Percentiles rank a stretch among this genome's conserved stretches.
These are phyloP conservation scores for Aristolochia contorta DNA, from an alignment of 164 flowering plant species.

Conservation along the genomic window DNA sequence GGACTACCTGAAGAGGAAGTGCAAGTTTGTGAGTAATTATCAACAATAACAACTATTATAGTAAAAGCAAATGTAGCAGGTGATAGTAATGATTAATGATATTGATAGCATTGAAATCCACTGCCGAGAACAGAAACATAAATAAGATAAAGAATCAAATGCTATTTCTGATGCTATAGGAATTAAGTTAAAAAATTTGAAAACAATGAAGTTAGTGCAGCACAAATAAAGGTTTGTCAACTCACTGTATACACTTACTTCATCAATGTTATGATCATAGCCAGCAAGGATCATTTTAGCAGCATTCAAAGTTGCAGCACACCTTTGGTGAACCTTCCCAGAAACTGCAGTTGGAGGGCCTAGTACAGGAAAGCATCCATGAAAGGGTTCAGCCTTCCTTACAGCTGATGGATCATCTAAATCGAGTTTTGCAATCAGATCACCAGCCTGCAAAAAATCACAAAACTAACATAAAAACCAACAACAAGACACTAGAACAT, in stretches of 20 bases:
- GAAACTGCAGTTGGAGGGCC: conserved; percentile 95
- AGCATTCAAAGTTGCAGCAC: conserved; percentile 88
- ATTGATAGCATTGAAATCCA: too few relatives aligned
- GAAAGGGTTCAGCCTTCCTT: conserved; percentile 94
- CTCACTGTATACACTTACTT: conserved; percentile 33
- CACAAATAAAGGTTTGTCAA: too few relatives aligned
- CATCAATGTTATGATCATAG: conserved; percentile 89
- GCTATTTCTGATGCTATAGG: too few relatives aligned
- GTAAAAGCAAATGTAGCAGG: too few relatives aligned
- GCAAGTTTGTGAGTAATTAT: neutral
- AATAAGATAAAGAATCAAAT: too few relatives aligned
- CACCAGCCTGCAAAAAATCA: conserved; percentile 61
- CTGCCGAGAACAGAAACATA: too few relatives aligned
- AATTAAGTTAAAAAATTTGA: too few relatives aligned
- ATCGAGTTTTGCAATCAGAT: conserved; percentile 90
- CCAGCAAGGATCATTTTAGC: conserved; percentile 98
- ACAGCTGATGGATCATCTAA: conserved; percentile 99
- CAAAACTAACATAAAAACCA: neutral
- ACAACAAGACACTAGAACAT: too few relatives aligned
- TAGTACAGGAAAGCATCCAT: conserved; percentile 79
- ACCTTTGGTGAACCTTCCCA: conserved; percentile 96
- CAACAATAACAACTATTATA: neutral
- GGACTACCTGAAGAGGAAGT: conserved; percentile 61
- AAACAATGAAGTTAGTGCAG: too few relatives aligned
- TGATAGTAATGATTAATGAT: too few relatives aligned